Base-by-base conservation (phyloP, 345 rosid genomes). In the Erucastrum elatum region DNA sequence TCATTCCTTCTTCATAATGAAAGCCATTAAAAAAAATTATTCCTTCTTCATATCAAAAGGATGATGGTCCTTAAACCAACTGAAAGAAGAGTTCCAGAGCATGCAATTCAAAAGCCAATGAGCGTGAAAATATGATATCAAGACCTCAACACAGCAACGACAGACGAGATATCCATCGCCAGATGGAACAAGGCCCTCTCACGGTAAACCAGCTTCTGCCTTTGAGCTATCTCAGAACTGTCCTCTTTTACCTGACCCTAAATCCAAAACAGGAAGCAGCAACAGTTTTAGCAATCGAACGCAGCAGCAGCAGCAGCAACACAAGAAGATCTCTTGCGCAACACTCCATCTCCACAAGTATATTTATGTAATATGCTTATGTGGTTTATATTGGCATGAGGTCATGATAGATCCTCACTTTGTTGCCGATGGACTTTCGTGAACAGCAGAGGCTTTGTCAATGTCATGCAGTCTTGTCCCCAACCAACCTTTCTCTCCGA, bases 141-240 rank as follows among this genome's bases (percentile, higher is more conserved):
- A 80, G 72, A 78, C 75, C 62, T 29, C 31, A 29, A 29, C 85
- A 77, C 77, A 81, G 59, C 77, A 72, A 61, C 76, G 33, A 2
- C 78, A 44, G 74, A 85, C 84, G 70, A 88, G 96, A 76, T 85
- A 80, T 66, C 88, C 88, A 66, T 92, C 97, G 55, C 97, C 84
- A 8, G 94, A 90, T 58, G 51, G 79, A 33, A 56, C 31, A 64
- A 86, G 93, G 27, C 1, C 63, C 63, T 87, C 89, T 26, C 66
- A 83, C 8, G 88, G 96, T 56, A 92, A 89, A 84, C 85, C 86
- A 61, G 89, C 91, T 66, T 90, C 97, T 15, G 87, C 96, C 0
- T 62, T 88, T 72, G 92, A 92, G 75, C 94, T 90, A 71, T 89
- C 94, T 3, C 90, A 89, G 71, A 87, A 92, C 73, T 90, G 17